phyloP scores from a whole-genome alignment of 2,329 filamentous ascomycete species.

The Phyllosticta citriasiana region DNA sequence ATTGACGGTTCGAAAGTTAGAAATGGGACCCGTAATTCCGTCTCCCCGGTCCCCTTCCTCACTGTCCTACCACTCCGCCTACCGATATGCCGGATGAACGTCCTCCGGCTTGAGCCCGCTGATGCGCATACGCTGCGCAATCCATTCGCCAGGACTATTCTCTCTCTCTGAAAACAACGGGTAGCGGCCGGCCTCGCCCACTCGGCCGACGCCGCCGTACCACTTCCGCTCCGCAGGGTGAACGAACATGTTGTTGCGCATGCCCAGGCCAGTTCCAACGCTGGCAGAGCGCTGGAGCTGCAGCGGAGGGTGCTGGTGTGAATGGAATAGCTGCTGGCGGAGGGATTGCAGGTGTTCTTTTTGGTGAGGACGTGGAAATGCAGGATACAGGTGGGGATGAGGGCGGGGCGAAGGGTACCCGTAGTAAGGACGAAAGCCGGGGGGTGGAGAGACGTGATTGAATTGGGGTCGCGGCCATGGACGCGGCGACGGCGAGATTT shows the following conservation, averaged over 20 bases:
- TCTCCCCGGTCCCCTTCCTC: background rate
- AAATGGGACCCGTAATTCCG: no score
- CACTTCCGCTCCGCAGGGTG: constrained; percentile 11
- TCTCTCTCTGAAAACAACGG: background rate
- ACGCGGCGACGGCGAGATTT: constrained; percentile 37
- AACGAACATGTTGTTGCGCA: background rate
- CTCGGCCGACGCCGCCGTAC: constrained; percentile 10
- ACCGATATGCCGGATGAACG: constrained; percentile 28
- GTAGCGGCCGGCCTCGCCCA: background rate
- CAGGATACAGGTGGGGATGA: background rate
- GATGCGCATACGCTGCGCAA: background rate
- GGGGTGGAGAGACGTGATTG: background rate
- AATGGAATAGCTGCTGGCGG: background rate
- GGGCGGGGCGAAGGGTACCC: background rate
- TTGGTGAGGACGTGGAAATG: background rate
- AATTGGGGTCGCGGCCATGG: background rate
- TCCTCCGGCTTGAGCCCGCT: constrained; percentile 19
- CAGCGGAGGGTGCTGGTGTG: background rate
- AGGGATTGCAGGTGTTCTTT: background rate
- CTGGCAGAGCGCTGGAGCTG: background rate
- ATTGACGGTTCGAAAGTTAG: no score
- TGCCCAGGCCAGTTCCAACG: background rate
- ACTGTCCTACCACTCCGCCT: background rate
- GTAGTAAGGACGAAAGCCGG: background rate
- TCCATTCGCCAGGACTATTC: constrained; percentile 2